Conservation (phyloP, 2,329 filamentous ascomycete species). For the Aspergillus sp. region DNA sequence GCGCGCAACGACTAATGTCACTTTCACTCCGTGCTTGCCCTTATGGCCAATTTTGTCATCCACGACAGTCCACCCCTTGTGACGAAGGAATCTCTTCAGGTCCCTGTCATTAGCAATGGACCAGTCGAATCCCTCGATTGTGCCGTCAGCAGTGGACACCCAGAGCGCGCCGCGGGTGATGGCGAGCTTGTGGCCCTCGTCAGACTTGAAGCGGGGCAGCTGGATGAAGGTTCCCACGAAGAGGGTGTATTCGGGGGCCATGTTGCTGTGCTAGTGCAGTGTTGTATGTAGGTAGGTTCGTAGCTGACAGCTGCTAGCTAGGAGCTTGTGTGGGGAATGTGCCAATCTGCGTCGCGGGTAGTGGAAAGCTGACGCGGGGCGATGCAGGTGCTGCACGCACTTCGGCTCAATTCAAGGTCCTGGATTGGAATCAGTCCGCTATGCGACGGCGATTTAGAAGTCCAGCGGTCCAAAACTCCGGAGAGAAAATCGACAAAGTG, state of each 20-base stretch:
- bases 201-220: conserved; percentile 44
- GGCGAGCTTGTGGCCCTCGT: conserved; percentile 52
- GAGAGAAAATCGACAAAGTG: neutral
- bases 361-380: neutral
- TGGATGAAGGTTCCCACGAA: conserved; percentile 67
- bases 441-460: neutral
- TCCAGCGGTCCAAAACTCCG: neutral
- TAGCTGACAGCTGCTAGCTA: neutral
- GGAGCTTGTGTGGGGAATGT: neutral
- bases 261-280: neutral
- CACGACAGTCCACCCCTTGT: conserved; percentile 35
- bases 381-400: neutral
- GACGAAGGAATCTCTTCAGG: conserved; percentile 30
- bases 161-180: conserved; percentile 52
- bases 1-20: conserved; percentile 41
- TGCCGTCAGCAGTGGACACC: conserved; percentile 37
- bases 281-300: neutral
- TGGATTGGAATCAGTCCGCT: too few relatives aligned
- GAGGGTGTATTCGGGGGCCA: conserved; percentile 40
- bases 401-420: neutral
- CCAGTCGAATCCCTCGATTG: conserved; percentile 41
- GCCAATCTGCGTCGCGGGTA: neutral
- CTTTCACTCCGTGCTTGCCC: conserved; percentile 28
- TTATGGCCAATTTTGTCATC: conserved; percentile 7
- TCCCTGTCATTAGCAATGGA: conserved; percentile 26